A percentile compares a stretch with the other conserved stretches of the same genome.
Conservation (phyloP, 2,329 filamentous ascomycete genomes). For the Boeremia lycopersici region DNA sequence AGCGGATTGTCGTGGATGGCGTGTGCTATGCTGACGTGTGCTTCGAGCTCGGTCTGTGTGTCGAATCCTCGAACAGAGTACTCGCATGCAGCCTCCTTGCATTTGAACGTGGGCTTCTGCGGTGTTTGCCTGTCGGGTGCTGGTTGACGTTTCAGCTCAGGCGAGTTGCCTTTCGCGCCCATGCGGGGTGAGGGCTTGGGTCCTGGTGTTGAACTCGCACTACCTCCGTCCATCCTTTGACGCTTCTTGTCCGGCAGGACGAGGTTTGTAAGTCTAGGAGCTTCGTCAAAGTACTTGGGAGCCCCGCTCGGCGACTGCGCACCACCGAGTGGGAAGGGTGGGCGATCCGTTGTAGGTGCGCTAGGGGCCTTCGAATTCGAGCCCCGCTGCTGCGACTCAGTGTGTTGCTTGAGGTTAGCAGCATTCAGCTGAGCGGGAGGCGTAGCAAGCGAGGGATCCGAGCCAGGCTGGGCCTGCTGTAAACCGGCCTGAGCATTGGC, state of each 20-base stretch:
- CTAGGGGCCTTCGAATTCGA: constrained; percentile 56
- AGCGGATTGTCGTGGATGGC: constrained; percentile 61
- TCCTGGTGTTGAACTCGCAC: constrained; percentile 50
- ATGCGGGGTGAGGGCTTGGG: constrained; percentile 50
- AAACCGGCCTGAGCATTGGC: constrained; percentile 18
- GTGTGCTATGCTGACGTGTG: constrained; percentile 61
- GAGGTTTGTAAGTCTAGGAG: constrained; percentile 61
- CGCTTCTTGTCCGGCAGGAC: constrained; percentile 64
- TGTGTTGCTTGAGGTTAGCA: constrained; percentile 46
- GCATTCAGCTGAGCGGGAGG: constrained; percentile 43
- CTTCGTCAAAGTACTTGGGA: constrained; percentile 59
- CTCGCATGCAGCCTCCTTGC: constrained; percentile 59
- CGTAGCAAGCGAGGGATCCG: constrained; percentile 10
- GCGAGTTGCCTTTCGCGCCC: constrained; percentile 46
- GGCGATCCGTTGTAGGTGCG: constrained; percentile 57
- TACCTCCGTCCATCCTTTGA: constrained; percentile 54
- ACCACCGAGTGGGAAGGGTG: constrained; percentile 58
- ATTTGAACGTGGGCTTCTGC: constrained; percentile 58
- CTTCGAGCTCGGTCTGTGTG: constrained; percentile 60
- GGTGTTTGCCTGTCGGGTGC: constrained; percentile 52
- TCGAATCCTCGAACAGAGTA: constrained; percentile 61
- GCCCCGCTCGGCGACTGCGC: constrained; percentile 62
- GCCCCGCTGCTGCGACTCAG: constrained; percentile 56
- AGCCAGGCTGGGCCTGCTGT: constrained; percentile 23
- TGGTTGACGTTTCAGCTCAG: constrained; percentile 54